Conservation (phyloP, 805 yeast genomes). For the Suhomyces tanzawaensis region DNA sequence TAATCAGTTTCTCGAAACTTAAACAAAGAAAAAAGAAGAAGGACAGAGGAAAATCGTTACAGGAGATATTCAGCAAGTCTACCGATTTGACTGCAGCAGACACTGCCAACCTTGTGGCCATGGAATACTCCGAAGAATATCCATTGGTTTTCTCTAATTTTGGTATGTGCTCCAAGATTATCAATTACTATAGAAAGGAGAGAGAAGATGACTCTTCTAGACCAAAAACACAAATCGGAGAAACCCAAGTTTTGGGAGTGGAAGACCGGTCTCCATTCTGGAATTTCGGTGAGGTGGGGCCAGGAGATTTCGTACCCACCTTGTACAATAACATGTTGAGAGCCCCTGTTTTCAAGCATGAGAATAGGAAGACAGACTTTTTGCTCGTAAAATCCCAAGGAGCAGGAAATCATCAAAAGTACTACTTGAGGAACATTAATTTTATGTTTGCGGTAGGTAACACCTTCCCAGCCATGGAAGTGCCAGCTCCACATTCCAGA, state of each 20-base stretch:
- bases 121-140: slow-evolving; percentile 88
- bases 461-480: slow-evolving; percentile 85
- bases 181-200: slow-evolving; percentile 87
- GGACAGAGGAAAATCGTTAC: slow-evolving; percentile 79
- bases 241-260: slow-evolving; percentile 92
- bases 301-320: slow-evolving; percentile 92
- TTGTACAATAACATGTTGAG: slow-evolving; percentile 86
- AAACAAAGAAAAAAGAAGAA: slow-evolving; percentile 81
- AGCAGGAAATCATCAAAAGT: slow-evolving; percentile 67
- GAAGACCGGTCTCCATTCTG: slow-evolving; percentile 97
- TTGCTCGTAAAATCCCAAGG: slow-evolving; percentile 77
- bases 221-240: slow-evolving; percentile 88
- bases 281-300: slow-evolving; percentile 96
- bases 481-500: slow-evolving; percentile 97
- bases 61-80: slow-evolving; percentile 68
- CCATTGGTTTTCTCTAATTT: slow-evolving; percentile 81
- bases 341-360: slow-evolving; percentile 92
- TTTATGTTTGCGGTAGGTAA: slow-evolving; percentile 88
- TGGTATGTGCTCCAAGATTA: slow-evolving; percentile 94
- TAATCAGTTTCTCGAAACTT: slow-evolving; percentile 70
- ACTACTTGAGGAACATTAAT: slow-evolving; percentile 65
- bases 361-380: slow-evolving; percentile 74
- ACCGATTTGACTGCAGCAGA: slow-evolving; percentile 83
- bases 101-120: slow-evolving; percentile 66
- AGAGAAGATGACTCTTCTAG: slow-evolving; percentile 77